These are phyloP conservation scores for Solanum hybrid DNA, from an alignment of 305 asterid genomes.

Conservation along the genomic window DNA sequence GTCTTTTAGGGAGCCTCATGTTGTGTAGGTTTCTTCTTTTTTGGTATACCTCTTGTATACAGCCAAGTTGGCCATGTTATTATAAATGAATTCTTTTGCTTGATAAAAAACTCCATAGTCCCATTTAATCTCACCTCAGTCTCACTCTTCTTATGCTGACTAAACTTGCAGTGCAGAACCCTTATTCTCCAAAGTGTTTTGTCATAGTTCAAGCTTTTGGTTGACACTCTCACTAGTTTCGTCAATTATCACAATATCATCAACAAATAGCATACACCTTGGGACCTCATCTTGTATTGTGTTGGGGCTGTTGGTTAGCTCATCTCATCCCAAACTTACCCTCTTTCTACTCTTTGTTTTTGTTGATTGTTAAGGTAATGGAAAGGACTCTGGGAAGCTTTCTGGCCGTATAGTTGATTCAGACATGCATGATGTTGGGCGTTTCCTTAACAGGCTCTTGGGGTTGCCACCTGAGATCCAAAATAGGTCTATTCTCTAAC, in stretches of 20 bases:
- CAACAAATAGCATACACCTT: neutral
- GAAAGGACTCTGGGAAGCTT: slow-evolving; percentile 61
- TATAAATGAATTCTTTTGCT: neutral
- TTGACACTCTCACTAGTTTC: neutral
- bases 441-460: slow-evolving; percentile 88
- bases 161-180: neutral
- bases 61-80: neutral
- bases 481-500: slow-evolving; percentile 53
- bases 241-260: neutral
- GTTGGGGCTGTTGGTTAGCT: neutral
- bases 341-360: slow-evolving; percentile 1
- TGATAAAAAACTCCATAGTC: neutral
- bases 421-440: slow-evolving; percentile 95
- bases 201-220: neutral
- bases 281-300: neutral
- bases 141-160: neutral
- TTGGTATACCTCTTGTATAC: neutral
- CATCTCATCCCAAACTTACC: neutral
- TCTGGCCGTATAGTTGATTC: slow-evolving; percentile 83
- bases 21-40: neutral
- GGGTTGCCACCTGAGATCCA: slow-evolving; percentile 93
- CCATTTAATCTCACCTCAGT: neutral
- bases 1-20: neutral
- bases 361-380: slow-evolving; percentile 46
- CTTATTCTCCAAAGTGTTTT: neutral